phyloP scores from a whole-genome alignment of 805 yeast species.

The Cyberlindnera petersonii region DNA sequence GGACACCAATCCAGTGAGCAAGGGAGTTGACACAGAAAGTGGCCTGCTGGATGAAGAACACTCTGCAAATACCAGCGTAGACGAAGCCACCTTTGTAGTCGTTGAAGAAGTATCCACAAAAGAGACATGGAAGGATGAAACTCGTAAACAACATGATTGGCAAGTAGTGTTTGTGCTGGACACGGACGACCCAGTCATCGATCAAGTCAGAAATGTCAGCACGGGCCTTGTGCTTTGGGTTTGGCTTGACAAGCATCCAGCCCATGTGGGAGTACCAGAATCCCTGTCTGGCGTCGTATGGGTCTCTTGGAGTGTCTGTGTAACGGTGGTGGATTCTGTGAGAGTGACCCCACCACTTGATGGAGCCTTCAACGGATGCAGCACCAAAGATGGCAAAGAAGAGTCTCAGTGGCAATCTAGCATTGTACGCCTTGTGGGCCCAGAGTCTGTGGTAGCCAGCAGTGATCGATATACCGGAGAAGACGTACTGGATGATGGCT shows the following conservation, averaged over 20 bases:
- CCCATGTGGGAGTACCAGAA: slow-evolving; percentile 84
- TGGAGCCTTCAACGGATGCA: slow-evolving; percentile 78
- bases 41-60: slow-evolving; percentile 73
- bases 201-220: slow-evolving; percentile 63
- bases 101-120: slow-evolving; percentile 52
- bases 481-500: slow-evolving; percentile 47
- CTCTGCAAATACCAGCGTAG: slow-evolving; percentile 70
- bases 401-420: slow-evolving; percentile 54
- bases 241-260: slow-evolving; percentile 79
- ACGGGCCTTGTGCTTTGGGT: slow-evolving; percentile 71
- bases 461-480: slow-evolving; percentile 73
- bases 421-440: slow-evolving; percentile 75
- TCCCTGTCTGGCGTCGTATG: slow-evolving; percentile 81
- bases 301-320: slow-evolving; percentile 79
- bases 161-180: slow-evolving; percentile 78
- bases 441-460: slow-evolving; percentile 82
- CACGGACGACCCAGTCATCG: slow-evolving; percentile 73
- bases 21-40: slow-evolving; percentile 83
- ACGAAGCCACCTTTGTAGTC: slow-evolving; percentile 72
- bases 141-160: slow-evolving; percentile 57
- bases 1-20: slow-evolving; percentile 84
- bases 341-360: slow-evolving; percentile 86
- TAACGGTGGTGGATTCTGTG: slow-evolving; percentile 86
- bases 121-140: slow-evolving; percentile 55
- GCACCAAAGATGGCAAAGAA: slow-evolving; percentile 78